Conservation (phyloP, 371 early-diverging fungal species). For the Enterocytospora artemiae region DNA sequence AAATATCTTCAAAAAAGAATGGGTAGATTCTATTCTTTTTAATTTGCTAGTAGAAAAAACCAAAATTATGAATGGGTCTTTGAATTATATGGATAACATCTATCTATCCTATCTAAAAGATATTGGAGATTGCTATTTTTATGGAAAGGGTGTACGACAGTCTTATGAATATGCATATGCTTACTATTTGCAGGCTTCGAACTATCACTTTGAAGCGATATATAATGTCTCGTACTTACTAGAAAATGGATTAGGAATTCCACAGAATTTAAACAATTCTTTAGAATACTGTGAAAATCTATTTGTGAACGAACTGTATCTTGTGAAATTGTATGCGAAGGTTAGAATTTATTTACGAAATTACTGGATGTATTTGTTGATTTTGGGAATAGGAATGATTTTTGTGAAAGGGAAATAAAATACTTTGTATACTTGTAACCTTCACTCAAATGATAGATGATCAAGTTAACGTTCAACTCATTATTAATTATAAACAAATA, state of each 20-base stretch:
- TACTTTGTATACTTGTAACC: no score
- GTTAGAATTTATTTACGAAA: slow-evolving; percentile 4
- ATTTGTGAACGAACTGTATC: neutral
- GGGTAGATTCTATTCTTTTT: no score
- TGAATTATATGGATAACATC: slow-evolving; percentile 22
- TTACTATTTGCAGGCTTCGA: slow-evolving; percentile 43
- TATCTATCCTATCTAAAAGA: slow-evolving; percentile 25
- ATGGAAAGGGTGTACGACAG: slow-evolving; percentile 48
- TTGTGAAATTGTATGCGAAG: slow-evolving; percentile 10
- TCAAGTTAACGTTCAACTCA: no score
- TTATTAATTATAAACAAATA: no score
- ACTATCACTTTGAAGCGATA: slow-evolving; percentile 35
- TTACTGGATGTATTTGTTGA: neutral
- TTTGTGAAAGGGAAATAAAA: no score
- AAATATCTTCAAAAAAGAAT: no score
- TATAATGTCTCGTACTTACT: slow-evolving; percentile 51
- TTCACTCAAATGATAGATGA: no score
- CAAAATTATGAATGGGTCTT: slow-evolving; percentile 35
- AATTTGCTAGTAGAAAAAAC: slow-evolving; percentile 34
- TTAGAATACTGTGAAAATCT: neutral
- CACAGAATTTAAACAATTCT: slow-evolving; percentile 2
- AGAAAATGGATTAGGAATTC: slow-evolving; percentile 51
- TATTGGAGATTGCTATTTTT: slow-evolving; percentile 55
- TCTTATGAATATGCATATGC: slow-evolving; percentile 48
- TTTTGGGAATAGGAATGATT: neutral